Conservation (phyloP, 2,329 filamentous ascomycete genomes). For the Colletotrichum nymphaeae region DNA sequence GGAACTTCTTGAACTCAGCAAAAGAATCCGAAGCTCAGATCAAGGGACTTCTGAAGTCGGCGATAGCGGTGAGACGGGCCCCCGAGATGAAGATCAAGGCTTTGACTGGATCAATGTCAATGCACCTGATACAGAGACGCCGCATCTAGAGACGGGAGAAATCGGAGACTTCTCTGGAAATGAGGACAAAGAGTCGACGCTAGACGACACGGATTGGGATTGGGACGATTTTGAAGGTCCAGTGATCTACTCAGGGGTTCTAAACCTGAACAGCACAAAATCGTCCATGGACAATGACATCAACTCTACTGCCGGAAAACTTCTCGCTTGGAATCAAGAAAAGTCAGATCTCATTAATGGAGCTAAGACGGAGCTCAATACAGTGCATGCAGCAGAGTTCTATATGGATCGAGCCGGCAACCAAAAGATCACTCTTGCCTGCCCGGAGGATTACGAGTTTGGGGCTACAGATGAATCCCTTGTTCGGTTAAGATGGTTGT, state of each 20-base stretch:
- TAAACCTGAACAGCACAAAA: conserved; percentile 1
- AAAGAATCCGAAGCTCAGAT: conserved; percentile 45
- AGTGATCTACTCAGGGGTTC: not conserved
- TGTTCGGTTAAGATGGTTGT: conserved; percentile 5
- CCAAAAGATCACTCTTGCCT: conserved; percentile 2
- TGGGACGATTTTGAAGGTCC: not conserved
- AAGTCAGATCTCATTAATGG: not conserved
- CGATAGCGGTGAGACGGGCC: not conserved
- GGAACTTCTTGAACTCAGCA: conserved; percentile 84
- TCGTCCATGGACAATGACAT: not conserved
- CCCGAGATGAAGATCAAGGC: not conserved
- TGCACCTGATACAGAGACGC: not conserved
- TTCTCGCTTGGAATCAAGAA: not conserved
- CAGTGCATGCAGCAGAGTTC: conserved; percentile 12
- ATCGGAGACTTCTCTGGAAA: not conserved
- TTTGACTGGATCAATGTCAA: conserved; percentile 11
- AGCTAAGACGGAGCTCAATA: not conserved
- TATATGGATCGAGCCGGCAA: conserved; percentile 18
- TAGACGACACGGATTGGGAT: not conserved
- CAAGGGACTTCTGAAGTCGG: not conserved
- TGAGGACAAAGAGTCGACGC: not conserved
- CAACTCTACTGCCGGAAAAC: not conserved
- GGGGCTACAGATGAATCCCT: not conserved
- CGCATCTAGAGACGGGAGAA: not conserved
- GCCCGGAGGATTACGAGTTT: not conserved